Percentiles rank a stretch among this genome's conserved stretches.
Conservation (phyloP, 805 yeast species). For the Helenozyma baotianmanensis region DNA sequence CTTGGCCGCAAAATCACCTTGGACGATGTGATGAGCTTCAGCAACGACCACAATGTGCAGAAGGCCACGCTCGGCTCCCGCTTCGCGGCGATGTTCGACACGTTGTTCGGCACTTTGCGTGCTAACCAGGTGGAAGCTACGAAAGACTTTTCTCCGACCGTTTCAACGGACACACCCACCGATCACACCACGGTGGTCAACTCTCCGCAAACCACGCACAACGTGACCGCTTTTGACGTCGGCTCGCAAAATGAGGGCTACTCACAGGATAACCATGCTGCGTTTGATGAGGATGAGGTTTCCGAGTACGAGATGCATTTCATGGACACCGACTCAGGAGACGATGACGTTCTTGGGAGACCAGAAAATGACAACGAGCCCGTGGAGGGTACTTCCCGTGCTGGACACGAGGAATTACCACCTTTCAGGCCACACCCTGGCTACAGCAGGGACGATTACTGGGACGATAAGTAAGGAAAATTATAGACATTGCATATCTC, state of each 20-base stretch:
- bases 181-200: background rate
- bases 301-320: slow-evolving; percentile 22
- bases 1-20: slow-evolving; percentile 56
- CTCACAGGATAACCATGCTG: no score
- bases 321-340: slow-evolving; percentile 24
- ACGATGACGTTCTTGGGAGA: slow-evolving; percentile 1
- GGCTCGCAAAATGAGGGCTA: no score
- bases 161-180: no score
- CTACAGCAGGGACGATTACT: slow-evolving; percentile 42
- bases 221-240: no score
- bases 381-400: slow-evolving; percentile 1
- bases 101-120: no score
- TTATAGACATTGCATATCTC: no score
- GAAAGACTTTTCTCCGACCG: no score
- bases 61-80: slow-evolving; percentile 28
- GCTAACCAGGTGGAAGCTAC: no score
- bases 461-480: slow-evolving; percentile 31
- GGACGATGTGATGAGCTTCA: slow-evolving; percentile 33
- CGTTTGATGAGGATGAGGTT: slow-evolving; percentile 5
- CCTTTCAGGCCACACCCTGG: slow-evolving; percentile 45
- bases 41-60: slow-evolving; percentile 18
- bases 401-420: slow-evolving; percentile 28
- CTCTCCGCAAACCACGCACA: background rate
- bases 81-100: slow-evolving; percentile 20
- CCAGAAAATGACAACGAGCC: slow-evolving; percentile 1